Evolutionary conservation across 2,329 filamentous ascomycete species (phyloP).

Genomic region (Fusarium sp.): DNA sequence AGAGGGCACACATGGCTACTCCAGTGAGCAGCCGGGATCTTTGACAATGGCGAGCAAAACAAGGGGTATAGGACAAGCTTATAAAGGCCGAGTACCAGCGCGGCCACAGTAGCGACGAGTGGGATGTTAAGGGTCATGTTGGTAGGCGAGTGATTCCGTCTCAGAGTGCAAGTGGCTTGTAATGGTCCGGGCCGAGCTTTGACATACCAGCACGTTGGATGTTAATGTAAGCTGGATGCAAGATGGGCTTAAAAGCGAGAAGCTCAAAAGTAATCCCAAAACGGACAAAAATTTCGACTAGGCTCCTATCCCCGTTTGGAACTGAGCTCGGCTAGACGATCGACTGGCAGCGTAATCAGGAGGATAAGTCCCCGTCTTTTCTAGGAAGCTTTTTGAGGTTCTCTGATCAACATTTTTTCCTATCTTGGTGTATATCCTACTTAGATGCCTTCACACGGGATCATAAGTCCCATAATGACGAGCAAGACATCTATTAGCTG

Average conservation of each 20-base stretch:
- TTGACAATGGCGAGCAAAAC: slow-evolving; percentile 38
- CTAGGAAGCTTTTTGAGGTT: not conserved
- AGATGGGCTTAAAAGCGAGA: not conserved
- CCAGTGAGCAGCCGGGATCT: slow-evolving; percentile 39
- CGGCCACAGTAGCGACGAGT: not conserved
- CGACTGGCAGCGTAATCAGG: not conserved
- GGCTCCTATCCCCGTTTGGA: not conserved
- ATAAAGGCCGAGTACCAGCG: not conserved
- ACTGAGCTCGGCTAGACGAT: not conserved
- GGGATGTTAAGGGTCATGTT: not conserved
- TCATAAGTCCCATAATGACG: not conserved
- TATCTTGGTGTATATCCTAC: not conserved
- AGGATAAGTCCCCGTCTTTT: not conserved
- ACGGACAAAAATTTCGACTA: not conserved
- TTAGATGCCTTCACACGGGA: not conserved
- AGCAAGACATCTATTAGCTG: not conserved
- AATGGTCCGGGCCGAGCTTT: not conserved
- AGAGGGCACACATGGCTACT: slow-evolving; percentile 32
- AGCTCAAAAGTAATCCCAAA: not conserved
- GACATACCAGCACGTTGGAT: not conserved
- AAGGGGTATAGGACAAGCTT: not conserved
- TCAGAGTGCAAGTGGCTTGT: not conserved
- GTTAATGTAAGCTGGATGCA: not conserved
- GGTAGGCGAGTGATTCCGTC: not conserved
- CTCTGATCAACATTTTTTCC: not conserved